Evolutionary conservation across 116 monocot genomes (phyloP), one percentile per base, ranked within the genome.

Genomic region (Posidonia oceanica): DNA sequence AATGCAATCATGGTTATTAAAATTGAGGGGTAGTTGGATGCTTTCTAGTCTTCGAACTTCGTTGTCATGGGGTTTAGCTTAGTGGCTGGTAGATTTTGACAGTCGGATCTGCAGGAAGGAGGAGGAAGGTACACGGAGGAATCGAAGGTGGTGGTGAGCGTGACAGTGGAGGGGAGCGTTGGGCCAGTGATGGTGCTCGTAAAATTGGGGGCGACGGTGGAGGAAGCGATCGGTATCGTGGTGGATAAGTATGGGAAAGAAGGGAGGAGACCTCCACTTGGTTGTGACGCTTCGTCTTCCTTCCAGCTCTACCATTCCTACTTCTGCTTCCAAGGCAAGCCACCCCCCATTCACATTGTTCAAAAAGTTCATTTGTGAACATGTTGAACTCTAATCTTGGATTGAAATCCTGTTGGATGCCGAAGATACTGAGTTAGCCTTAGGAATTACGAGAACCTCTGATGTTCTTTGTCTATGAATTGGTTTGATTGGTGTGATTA

Each of bases 81-180:
- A 41, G 48, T 59, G 29, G 7, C 3, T 22, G 36, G 39, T 62
- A 52, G 53, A 2, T 67, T 51, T 17, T 51, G 2, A 52, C n/a
- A 6, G 61, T 66, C 22, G 29, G 29, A 22, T 21, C 15, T 57
- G 65, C 37, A 56, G 69, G 64, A 39, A 39, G 53, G 51, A 67
- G 20, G 44, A 20, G 23, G 63, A 42, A 15, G 14, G 18, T 63
- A 64, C 52, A 57, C 52, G 36, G 63, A 83, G 78, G 81, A 87
- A 54, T 53, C 69, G 64, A 94, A 94, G 83, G 94, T 94, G 82
- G 77, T 94, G 80, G 77, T 94, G 69, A 94, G 72, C 69, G 94
- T 90, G 72, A 80, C 87, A 18, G 94, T 94, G 71, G 90, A 94
- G 81, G 90, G 87, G 70, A 87, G 94, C 72, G 77, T 86, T 0